Evolutionary conservation across 1,139 yeast species (phyloP).

Genomic region (Pneumocystis carinii): DNA sequence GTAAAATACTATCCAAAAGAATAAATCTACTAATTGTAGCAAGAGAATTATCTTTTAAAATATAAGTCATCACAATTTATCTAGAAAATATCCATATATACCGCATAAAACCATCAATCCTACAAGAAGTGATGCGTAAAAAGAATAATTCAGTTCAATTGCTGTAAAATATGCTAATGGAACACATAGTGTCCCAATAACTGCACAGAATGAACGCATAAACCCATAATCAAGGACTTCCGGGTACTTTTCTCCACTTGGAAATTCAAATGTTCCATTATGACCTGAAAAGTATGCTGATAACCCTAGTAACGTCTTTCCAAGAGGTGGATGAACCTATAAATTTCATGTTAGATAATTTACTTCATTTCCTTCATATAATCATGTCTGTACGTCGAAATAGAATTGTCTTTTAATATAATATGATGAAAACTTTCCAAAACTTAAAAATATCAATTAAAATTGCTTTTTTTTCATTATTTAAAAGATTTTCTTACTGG

Average conservation of each 20-base stretch:
- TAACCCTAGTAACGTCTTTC: slow-evolving; percentile 90
- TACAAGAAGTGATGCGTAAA: slow-evolving; percentile 76
- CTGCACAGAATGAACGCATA: slow-evolving; percentile 89
- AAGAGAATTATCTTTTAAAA: slow-evolving; percentile 57
- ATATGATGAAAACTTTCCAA: slow-evolving; percentile 89
- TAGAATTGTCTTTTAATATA: slow-evolving; percentile 85
- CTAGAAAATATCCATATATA: background rate
- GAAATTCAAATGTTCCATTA: slow-evolving; percentile 91
- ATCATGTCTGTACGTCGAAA: slow-evolving; percentile 45
- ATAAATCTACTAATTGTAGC: slow-evolving; percentile 85
- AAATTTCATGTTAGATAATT: background rate
- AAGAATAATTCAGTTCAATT: slow-evolving; percentile 66
- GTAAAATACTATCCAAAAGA: slow-evolving; percentile 86
- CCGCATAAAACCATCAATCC: slow-evolving; percentile 50
- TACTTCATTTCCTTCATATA: background rate
- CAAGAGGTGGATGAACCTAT: slow-evolving; percentile 79
- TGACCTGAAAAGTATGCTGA: slow-evolving; percentile 91
- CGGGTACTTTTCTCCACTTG: slow-evolving; percentile 74
- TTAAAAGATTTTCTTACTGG: slow-evolving; percentile 34
- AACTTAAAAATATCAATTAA: slow-evolving; percentile 26
- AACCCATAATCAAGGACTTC: slow-evolving; percentile 72
- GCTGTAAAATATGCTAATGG: slow-evolving; percentile 90
- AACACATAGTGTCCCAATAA: slow-evolving; percentile 77
- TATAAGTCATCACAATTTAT: slow-evolving; percentile 20
- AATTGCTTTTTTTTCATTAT: slow-evolving; percentile 12